Evolutionary conservation across 1,139 yeast genomes (phyloP).

Genomic region (Saccharomyces uvarum): DNA sequence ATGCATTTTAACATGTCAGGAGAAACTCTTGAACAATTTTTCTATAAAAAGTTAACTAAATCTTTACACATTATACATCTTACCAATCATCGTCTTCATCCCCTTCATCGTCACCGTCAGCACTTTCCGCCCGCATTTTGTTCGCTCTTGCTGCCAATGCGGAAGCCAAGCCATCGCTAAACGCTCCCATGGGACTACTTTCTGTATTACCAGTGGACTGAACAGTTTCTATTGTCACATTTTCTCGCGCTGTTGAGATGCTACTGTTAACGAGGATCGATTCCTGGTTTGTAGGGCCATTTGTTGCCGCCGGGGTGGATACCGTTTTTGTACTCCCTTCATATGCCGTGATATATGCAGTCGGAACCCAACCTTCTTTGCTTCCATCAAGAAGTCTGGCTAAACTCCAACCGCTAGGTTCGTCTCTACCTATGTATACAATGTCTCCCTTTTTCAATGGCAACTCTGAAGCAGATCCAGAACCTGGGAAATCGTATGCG

Average conservation of each 20-base stretch:
- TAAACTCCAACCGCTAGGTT: constrained; percentile 86
- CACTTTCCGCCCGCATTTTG: constrained; percentile 64
- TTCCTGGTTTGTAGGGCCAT: constrained; percentile 3
- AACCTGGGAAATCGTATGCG: constrained; percentile 81
- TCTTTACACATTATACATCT: background rate
- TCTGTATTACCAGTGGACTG: constrained; percentile 39
- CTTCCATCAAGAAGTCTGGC: constrained; percentile 70
- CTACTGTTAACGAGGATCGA: constrained; percentile 9
- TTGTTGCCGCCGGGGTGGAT: constrained; percentile 7
- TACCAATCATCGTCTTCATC: constrained; percentile 47
- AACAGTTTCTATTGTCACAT: constrained; percentile 28
- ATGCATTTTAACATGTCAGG: background rate
- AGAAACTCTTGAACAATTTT: background rate
- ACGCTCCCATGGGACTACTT: constrained; percentile 28
- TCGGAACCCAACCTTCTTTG: constrained; percentile 95
- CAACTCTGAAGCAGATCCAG: constrained; percentile 72
- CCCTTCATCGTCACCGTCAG: constrained; percentile 59
- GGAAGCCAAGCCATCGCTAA: constrained; percentile 84
- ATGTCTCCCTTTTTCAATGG: constrained; percentile 71
- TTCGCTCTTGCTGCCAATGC: constrained; percentile 82
- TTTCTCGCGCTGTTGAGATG: constrained; percentile 11
- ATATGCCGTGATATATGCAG: constrained; percentile 70
- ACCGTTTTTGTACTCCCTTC: constrained; percentile 25
- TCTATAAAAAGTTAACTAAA: background rate
- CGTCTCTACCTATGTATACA: constrained; percentile 60